Evolutionary conservation across 345 rosid species (phyloP).

Genomic region (Camelina hispida): DNA sequence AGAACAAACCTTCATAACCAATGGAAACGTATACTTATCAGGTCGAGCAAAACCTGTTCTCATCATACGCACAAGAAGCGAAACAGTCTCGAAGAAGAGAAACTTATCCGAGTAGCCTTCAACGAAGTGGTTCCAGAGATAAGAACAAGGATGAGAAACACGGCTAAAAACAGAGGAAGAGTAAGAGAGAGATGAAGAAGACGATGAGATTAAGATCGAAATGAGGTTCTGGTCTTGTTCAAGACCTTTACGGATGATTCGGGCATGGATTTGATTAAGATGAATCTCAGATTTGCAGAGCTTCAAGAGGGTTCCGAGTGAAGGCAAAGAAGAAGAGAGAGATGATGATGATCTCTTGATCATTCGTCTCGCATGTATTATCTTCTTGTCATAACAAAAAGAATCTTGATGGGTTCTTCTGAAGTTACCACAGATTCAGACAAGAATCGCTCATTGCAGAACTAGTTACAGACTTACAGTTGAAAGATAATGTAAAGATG

Average conservation of each 20-base stretch:
- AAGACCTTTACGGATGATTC: slow-evolving; percentile 71
- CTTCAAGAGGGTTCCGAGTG: slow-evolving; percentile 57
- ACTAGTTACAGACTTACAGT: too few relatives aligned
- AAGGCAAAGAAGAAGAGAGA: slow-evolving; percentile 37
- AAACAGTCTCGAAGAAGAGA: slow-evolving; percentile 46
- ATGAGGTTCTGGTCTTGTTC: slow-evolving; percentile 68
- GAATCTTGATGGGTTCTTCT: background rate
- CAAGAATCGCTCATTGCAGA: background rate
- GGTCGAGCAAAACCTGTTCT: slow-evolving; percentile 48
- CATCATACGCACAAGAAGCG: slow-evolving; percentile 62
- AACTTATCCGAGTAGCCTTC: slow-evolving; percentile 48
- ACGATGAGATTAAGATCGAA: slow-evolving; percentile 53
- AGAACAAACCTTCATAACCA: slow-evolving; percentile 63
- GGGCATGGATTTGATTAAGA: slow-evolving; percentile 70
- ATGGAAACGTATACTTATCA: slow-evolving; percentile 59
- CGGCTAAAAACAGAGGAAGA: slow-evolving; percentile 56
- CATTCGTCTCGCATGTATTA: slow-evolving; percentile 21
- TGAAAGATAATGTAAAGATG: background rate
- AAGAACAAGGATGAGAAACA: slow-evolving; percentile 52
- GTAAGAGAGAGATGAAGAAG: slow-evolving; percentile 48
- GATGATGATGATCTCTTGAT: slow-evolving; percentile 22
- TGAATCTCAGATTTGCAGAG: slow-evolving; percentile 56
- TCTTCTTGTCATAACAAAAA: slow-evolving; percentile 15
- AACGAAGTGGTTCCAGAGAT: slow-evolving; percentile 67
- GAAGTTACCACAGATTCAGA: background rate